These are phyloP conservation scores for Raffaelea arxii DNA, from an alignment of 2,329 filamentous ascomycete species.

Conservation along the genomic window DNA sequence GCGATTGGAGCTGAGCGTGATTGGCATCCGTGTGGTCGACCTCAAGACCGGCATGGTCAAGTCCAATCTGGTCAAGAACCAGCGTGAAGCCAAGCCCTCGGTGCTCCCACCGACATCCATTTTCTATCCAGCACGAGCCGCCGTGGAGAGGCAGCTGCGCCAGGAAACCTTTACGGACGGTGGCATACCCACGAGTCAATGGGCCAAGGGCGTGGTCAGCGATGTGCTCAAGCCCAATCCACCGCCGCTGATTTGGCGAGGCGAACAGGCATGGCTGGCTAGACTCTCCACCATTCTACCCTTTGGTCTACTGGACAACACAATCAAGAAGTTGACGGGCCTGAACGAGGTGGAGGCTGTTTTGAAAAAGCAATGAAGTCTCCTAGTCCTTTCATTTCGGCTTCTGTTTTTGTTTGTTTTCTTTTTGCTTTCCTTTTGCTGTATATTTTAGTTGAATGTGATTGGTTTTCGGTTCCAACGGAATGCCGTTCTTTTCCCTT, in stretches of 20 bases:
- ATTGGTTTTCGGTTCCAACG: too few species aligned
- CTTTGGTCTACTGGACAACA: slow-evolving; percentile 11
- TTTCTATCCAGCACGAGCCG: not conserved
- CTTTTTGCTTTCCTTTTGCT: too few species aligned
- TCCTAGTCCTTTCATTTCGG: too few species aligned
- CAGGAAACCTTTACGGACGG: not conserved
- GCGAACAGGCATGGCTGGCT: slow-evolving; percentile 12
- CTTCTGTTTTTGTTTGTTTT: too few species aligned
- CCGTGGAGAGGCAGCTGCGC: not conserved
- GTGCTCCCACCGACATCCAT: not conserved
- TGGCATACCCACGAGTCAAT: slow-evolving; percentile 11
- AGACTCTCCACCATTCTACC: slow-evolving; percentile 13
- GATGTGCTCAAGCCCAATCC: slow-evolving; percentile 11
- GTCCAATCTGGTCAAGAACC: slow-evolving; percentile 20
- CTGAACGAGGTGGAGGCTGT: not conserved
- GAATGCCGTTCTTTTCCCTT: too few species aligned
- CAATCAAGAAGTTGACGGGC: slow-evolving; percentile 15
- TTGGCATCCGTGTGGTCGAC: slow-evolving; percentile 24
- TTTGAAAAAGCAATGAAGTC: too few species aligned
- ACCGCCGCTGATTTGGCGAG: slow-evolving; percentile 15
- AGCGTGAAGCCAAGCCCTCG: slow-evolving; percentile 5
- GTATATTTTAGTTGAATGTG: too few species aligned
- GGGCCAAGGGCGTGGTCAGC: slow-evolving; percentile 14
- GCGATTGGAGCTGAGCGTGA: slow-evolving; percentile 27
- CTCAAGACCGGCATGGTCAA: slow-evolving; percentile 22